Conservation (phyloP, 768 basidiomycete species). For the Suillus luteus region DNA sequence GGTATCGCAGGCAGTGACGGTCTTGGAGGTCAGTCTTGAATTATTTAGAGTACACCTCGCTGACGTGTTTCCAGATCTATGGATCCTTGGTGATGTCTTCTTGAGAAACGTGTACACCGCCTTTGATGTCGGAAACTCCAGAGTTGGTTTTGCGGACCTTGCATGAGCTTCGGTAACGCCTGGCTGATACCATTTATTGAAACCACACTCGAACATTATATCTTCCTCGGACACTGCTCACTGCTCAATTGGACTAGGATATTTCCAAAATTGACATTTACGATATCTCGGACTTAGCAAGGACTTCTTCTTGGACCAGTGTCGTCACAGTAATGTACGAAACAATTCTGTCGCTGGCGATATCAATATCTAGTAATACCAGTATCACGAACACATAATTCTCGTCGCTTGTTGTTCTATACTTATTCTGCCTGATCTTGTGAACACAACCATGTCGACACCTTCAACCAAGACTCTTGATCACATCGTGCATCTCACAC, state of each 20-base stretch:
- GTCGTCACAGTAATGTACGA: not conserved
- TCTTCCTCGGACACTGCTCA: not conserved
- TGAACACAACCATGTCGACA: slow-evolving; percentile 20
- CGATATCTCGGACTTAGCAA: slow-evolving; percentile 1
- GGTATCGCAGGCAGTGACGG: slow-evolving; percentile 17
- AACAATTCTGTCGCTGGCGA: not conserved
- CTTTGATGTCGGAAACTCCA: slow-evolving; percentile 42
- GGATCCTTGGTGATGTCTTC: slow-evolving; percentile 44
- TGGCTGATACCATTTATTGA: not conserved
- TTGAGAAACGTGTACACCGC: slow-evolving; percentile 47
- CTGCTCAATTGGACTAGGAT: slow-evolving; percentile 1
- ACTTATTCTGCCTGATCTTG: not conserved
- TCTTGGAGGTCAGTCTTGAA: slow-evolving; percentile 24
- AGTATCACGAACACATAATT: not conserved
- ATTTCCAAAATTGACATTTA: not conserved
- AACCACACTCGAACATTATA: not conserved
- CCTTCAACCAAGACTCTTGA: slow-evolving; percentile 53
- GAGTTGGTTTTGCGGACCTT: slow-evolving; percentile 44
- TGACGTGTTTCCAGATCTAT: slow-evolving; percentile 23
- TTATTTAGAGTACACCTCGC: not conserved
- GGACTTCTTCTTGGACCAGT: slow-evolving; percentile 1
- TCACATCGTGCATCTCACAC: slow-evolving; percentile 73
- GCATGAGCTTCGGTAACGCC: slow-evolving; percentile 17
- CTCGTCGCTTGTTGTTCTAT: not conserved
- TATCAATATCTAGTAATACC: slow-evolving; percentile 5